Evolutionary conservation across 805 yeast genomes (phyloP), one percentile per base, ranked within the genome.

Genomic region (Jamesozyma piceae): DNA sequence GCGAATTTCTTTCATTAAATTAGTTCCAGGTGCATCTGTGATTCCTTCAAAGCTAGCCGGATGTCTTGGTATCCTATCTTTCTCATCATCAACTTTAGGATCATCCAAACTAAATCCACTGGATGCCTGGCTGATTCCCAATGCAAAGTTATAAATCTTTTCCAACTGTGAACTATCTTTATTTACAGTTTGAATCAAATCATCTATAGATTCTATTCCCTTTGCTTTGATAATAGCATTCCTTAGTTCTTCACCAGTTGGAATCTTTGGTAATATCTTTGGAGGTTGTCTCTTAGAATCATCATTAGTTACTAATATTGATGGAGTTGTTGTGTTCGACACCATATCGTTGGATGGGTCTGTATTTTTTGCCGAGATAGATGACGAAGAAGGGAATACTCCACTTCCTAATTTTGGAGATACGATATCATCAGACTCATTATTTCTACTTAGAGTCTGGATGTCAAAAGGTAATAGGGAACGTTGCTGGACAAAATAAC

Each of bases 401-500:
- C 28, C 28, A 24, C 11, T n/a, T 6, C 6, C 17, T 11, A 14
- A 29, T 29, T 5, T 14, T n/a, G 32, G 17, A 6, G 32, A 29
- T 29, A 6, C 17, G 13, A 9, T 29, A n/a, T n/a, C 32, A 14
- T 29, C 32, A 6, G 32, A n/a, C 5, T 29, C 18, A 17, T 31
- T 31, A 6, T 24, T 6, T n/a, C 5, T 15, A n/a, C 13, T 6
- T 5, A 6, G 33, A 17, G 21, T 24, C 14, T 3, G 17, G 6
- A 14, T 18, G 10, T 24, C 28, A 11, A 24, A 24, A 14, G 39
- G 39, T 8, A 27, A 24, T n/a, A 20, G 13, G 11, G 43, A 35
- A 22, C 80, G 76, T 54, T 78, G 85, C 57, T 80, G 83, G 49
- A 86, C 79, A 53, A 77, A 84, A 54, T 78, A 77, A 17, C 95